These are phyloP conservation scores for Trichoderma citrinoviride DNA, from an alignment of 2,329 filamentous ascomycete genomes.

Conservation along the genomic window DNA sequence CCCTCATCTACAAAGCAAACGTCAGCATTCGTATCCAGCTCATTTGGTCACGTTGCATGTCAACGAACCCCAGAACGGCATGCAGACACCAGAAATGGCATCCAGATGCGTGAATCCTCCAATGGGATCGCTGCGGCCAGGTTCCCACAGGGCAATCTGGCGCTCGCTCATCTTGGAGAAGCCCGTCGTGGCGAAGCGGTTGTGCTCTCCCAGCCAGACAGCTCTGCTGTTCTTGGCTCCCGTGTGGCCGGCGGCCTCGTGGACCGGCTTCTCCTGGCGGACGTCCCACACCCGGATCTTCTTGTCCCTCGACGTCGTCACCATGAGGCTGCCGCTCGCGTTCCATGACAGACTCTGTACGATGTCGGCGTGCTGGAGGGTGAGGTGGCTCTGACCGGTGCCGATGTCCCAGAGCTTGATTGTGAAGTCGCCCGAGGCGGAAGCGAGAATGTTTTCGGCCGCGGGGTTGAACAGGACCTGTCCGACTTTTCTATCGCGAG, in stretches of 20 bases:
- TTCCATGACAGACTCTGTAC: conserved; percentile 97
- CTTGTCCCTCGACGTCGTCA: conserved; percentile 96
- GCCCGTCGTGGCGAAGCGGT: conserved; percentile 91
- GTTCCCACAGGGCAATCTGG: conserved; percentile 93
- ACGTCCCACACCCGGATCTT: conserved; percentile 97
- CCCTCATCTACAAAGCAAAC: conserved; percentile 65
- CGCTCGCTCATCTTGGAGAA: conserved; percentile 99
- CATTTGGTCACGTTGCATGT: not conserved
- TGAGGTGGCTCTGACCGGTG: conserved; percentile 69
- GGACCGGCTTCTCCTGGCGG: conserved; percentile 81
- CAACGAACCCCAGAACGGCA: conserved; percentile 91
- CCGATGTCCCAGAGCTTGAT: conserved; percentile 95
- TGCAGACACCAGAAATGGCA: conserved; percentile 95
- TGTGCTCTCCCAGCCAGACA: conserved; percentile 96
- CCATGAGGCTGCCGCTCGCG: conserved; percentile 79
- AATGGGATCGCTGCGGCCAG: conserved; percentile 79
- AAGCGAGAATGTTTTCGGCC: conserved; percentile 92
- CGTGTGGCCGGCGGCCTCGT: conserved; percentile 80
- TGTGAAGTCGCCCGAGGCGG: conserved; percentile 89
- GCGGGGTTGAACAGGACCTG: conserved; percentile 98
- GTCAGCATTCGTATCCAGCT: conserved; percentile 26
- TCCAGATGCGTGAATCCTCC: conserved; percentile 88
- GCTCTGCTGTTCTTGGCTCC: conserved; percentile 97
- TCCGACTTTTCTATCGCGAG: conserved; percentile 74
- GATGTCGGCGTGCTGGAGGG: conserved; percentile 83